phyloP scores from a whole-genome alignment of 805 yeast genomes.

The Yarrowia divulgata region DNA sequence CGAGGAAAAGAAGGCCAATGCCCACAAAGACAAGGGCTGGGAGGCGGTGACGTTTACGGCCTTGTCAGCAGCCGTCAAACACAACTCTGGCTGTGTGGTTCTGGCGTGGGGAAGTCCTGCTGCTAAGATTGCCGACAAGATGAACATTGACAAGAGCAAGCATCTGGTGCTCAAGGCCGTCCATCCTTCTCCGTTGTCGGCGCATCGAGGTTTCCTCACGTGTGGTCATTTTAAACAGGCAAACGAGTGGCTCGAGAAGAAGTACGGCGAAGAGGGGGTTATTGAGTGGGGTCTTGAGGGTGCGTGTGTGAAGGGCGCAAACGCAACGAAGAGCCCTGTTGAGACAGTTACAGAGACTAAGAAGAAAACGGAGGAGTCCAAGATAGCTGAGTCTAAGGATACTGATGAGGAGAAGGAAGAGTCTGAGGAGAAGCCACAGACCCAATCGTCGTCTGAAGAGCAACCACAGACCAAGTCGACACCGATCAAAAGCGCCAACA shows the following conservation, averaged over 20 bases:
- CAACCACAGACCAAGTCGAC: too few species aligned
- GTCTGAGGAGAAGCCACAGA: neutral
- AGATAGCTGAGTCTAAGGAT: too few species aligned
- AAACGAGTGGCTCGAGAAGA: constrained; percentile 73
- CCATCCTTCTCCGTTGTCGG: constrained; percentile 96
- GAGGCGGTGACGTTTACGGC: constrained; percentile 83
- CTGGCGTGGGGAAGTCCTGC: constrained; percentile 88
- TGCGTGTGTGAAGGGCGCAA: too few species aligned
- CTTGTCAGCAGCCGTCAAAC: constrained; percentile 58
- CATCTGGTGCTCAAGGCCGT: constrained; percentile 70
- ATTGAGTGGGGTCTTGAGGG: constrained; percentile 74
- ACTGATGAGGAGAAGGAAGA: neutral
- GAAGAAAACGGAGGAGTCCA: neutral
- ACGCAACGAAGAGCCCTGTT: too few species aligned
- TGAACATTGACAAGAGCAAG: constrained; percentile 46
- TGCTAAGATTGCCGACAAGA: constrained; percentile 60
- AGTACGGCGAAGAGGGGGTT: constrained; percentile 53
- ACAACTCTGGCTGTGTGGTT: constrained; percentile 54
- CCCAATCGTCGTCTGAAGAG: too few species aligned
- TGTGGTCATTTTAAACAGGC: constrained; percentile 75
- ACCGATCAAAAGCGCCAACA: too few species aligned
- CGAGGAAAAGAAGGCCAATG: constrained; percentile 89
- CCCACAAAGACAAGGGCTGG: constrained; percentile 93
- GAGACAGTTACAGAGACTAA: neutral
- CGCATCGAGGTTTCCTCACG: constrained; percentile 83